Conservation (phyloP, 768 basidiomycete genomes). For the Hericium alpestre region DNA sequence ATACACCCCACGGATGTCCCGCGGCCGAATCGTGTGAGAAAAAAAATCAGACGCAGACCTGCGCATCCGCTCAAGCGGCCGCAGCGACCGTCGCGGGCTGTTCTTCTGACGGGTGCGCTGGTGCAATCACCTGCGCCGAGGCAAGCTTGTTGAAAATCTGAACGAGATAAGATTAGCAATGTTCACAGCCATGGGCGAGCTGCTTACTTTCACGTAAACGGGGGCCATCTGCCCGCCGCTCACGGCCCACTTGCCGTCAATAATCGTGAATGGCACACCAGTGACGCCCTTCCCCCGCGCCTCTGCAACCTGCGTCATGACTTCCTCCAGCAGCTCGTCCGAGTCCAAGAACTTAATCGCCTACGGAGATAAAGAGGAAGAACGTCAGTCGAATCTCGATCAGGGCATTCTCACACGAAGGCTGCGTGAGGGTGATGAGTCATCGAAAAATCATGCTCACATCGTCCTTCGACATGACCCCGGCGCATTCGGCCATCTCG, state of each 20-base stretch:
- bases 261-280: slow-evolving; percentile 72
- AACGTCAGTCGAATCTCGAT: not conserved
- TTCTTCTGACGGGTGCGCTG: not conserved
- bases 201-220: slow-evolving; percentile 53
- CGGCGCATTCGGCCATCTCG: slow-evolving; percentile 41
- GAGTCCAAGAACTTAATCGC: slow-evolving; percentile 55
- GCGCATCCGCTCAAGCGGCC: not conserved
- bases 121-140: not conserved
- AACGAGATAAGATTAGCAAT: not conserved
- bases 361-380: slow-evolving; percentile 22
- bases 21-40: not conserved
- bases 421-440: not conserved
- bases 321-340: slow-evolving; percentile 54
- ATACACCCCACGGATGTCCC: not conserved
- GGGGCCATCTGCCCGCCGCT: slow-evolving; percentile 66
- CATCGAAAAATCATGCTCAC: slow-evolving; percentile 27
- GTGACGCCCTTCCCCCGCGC: slow-evolving; percentile 59
- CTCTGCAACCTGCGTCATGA: slow-evolving; percentile 49
- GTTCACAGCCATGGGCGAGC: not conserved
- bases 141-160: slow-evolving; percentile 13
- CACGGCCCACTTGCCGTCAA: slow-evolving; percentile 70
- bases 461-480: slow-evolving; percentile 50
- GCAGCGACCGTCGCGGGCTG: slow-evolving; percentile 2
- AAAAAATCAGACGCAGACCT: not conserved
- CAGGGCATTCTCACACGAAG: not conserved